Base-by-base conservation (phyloP, 345 rosid species). In the Euphorbia tirucalli region DNA sequence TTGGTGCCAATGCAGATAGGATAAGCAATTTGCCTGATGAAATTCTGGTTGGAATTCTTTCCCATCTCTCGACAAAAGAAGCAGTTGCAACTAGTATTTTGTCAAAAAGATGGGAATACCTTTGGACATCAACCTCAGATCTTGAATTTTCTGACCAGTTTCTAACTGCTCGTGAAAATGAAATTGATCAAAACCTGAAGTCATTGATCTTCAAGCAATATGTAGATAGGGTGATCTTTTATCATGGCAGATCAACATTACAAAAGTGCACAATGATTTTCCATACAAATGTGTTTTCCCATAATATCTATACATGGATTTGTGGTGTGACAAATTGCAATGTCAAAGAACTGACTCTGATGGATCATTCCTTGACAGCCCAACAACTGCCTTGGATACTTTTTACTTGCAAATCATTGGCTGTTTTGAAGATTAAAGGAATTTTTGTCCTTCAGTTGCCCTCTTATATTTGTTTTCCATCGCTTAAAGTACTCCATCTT, bases 1-100 rank as follows among this genome's bases (percentile, higher is more conserved):
- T 14, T 16, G 25, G 22, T 11, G 22, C 7, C 7, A 21, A 13
- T 52, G 49, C 8, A 8, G 68, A 71, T 22, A 28, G 59, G 31
- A 71, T 71, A 58, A 71, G 68, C 66, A 46, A 28, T 14, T 71
- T 71, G 55, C 59, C 67, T 46, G 74, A 61, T 48, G 74, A 61
- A 46, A 41, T 61, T 46, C 49, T 71, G 1, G 14, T 1, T 21
- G 22, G 21, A 31, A 61, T 71, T 18, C 68, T 71, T 3, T 71
- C 68, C 3, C 50, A n/a, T 62, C 49, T 71, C 15, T 0, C 74
- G 3, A 71, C 68, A 13, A 71, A 61, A 61, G 46, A 48, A 8
- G 74, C 74, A 1, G 48, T 71, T 46, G 48, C 28, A 2, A 71
- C 68, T 32, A 30, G 60, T 49, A 71, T 61, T 71, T 32, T 71